Evolutionary conservation across 805 yeast genomes (phyloP).

Genomic region (Metahyphopichia silvanorum): DNA sequence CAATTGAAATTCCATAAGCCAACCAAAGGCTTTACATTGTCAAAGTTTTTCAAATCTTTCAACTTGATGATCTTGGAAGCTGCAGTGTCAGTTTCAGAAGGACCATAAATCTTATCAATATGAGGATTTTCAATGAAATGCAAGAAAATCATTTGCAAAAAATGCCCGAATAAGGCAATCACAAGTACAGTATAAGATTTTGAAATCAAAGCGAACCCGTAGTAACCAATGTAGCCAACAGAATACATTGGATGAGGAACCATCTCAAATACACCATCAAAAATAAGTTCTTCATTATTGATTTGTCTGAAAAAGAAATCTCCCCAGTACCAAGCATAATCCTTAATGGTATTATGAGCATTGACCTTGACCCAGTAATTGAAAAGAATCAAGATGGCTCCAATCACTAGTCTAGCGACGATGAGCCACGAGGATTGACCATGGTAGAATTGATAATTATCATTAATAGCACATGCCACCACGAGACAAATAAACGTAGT

Average conservation of each 20-base stretch:
- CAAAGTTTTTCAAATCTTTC: constrained; percentile 44
- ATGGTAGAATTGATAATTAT: constrained; percentile 33
- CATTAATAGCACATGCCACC: constrained; percentile 40
- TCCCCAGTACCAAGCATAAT: constrained; percentile 95
- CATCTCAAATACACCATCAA: constrained; percentile 86
- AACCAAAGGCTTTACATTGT: constrained; percentile 49
- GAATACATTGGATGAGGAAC: constrained; percentile 94
- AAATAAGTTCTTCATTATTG: constrained; percentile 61
- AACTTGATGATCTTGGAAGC: constrained; percentile 40
- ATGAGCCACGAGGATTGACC: constrained; percentile 43
- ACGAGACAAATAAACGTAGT: constrained; percentile 69
- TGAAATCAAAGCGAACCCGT: constrained; percentile 76
- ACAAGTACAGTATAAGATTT: constrained; percentile 68
- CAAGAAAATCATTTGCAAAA: constrained; percentile 71
- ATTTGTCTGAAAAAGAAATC: constrained; percentile 80
- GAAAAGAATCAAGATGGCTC: constrained; percentile 61
- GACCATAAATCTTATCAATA: constrained; percentile 73
- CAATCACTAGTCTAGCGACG: constrained; percentile 52
- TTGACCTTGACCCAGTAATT: constrained; percentile 83
- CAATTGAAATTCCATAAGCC: constrained; percentile 61
- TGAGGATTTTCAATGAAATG: constrained; percentile 81
- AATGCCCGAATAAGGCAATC: constrained; percentile 73
- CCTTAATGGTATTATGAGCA: constrained; percentile 85
- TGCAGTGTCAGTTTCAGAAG: constrained; percentile 38
- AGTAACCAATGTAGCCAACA: constrained; percentile 83